phyloP scores from a whole-genome alignment of 2,329 filamentous ascomycete genomes.

The Celoporthe dispersa region DNA sequence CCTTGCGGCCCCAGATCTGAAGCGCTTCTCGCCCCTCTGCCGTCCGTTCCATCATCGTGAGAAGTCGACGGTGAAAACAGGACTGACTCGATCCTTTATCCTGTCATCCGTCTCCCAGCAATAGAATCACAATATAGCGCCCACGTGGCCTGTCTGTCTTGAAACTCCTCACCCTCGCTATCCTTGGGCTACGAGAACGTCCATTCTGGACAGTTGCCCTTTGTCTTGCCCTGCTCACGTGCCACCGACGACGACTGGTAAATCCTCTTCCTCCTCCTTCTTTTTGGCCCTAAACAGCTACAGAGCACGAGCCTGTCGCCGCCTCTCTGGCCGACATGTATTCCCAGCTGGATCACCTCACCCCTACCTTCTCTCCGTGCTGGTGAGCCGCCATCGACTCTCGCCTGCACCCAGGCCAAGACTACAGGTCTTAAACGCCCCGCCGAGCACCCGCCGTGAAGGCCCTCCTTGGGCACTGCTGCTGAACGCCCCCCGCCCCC shows the following conservation, averaged over 20 bases:
- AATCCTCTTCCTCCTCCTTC: not conserved
- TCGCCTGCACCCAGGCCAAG: not conserved
- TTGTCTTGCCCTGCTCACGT: conserved; percentile 5
- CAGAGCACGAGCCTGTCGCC: not conserved
- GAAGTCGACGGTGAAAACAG: not conserved
- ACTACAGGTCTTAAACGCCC: not conserved
- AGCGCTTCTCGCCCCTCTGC: not conserved
- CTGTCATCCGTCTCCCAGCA: not conserved
- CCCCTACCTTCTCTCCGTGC: not conserved
- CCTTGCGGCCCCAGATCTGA: not conserved
- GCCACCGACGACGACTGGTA: not conserved
- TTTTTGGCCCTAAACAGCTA: not conserved
- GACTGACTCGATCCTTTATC: not conserved
- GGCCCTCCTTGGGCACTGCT: not conserved
- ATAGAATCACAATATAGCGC: not conserved
- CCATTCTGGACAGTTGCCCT: not conserved
- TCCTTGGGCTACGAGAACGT: not conserved
- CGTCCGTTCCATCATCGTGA: not conserved
- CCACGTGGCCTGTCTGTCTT: not conserved
- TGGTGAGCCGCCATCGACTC: not conserved
- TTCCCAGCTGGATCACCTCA: not conserved
- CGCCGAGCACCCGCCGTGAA: not conserved
- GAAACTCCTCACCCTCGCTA: not conserved
- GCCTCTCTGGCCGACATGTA: conserved; percentile 17
- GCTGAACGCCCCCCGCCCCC: not conserved